Percentiles rank a stretch among this genome's conserved stretches.
These are phyloP conservation scores for Dothideomycetes sp. DNA, from an alignment of 2,329 filamentous ascomycete species.

Conservation along the genomic window DNA sequence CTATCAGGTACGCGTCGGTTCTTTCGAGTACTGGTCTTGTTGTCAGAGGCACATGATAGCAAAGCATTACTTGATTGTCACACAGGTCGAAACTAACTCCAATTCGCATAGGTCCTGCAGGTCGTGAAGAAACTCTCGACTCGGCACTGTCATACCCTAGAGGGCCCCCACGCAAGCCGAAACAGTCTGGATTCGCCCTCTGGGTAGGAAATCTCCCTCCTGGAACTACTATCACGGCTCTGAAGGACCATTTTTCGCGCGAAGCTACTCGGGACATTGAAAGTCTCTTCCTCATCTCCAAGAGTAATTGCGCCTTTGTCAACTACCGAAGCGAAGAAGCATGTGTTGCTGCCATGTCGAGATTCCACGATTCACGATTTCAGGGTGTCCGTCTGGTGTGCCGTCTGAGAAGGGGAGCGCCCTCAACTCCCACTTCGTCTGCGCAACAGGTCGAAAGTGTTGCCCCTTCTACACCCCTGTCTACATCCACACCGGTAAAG, in stretches of 20 bases:
- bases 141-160: conserved; percentile 36
- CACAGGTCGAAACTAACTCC: no score
- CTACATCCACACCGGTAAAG: background rate
- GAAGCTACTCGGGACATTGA: conserved; percentile 68
- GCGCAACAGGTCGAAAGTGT: no score
- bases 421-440: conserved; percentile 1
- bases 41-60: no score
- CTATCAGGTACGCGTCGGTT: background rate
- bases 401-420: conserved; percentile 52
- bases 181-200: conserved; percentile 72
- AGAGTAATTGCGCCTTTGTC: conserved; percentile 95
- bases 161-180: conserved; percentile 58
- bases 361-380: conserved; percentile 86
- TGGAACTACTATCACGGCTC: conserved; percentile 66
- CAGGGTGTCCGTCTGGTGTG: conserved; percentile 79
- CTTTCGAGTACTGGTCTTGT: no score
- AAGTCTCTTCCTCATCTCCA: conserved; percentile 87
- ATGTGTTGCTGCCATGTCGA: conserved; percentile 67
- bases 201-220: conserved; percentile 94
- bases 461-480: no score
- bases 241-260: conserved; percentile 86
- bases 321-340: conserved; percentile 78
- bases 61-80: no score
- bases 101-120: background rate
- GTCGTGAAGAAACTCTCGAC: conserved; percentile 5